phyloP scores from a whole-genome alignment of 2,329 filamentous ascomycete genomes.

The Phoma herbarum region DNA sequence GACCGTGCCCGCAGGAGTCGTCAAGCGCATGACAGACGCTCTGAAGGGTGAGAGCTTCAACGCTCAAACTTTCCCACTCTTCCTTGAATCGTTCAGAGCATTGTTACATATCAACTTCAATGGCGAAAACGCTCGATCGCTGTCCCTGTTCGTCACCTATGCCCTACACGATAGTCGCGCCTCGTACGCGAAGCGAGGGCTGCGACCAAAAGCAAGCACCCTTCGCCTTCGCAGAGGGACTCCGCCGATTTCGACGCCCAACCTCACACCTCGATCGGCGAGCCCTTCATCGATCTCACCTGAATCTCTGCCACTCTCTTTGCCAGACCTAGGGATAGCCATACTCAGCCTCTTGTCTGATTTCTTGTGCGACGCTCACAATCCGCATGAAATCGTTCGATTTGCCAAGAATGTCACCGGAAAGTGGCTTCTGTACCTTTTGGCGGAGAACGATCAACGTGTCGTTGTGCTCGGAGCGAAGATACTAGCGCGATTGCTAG shows the following conservation, averaged over 20 bases:
- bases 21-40: constrained; percentile 88
- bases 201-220: constrained; percentile 48
- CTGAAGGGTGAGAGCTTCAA: constrained; percentile 85
- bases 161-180: constrained; percentile 74
- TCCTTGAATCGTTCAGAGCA: constrained; percentile 79
- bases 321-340: constrained; percentile 75
- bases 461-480: constrained; percentile 82
- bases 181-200: constrained; percentile 48
- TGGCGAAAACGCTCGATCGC: constrained; percentile 82
- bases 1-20: constrained; percentile 69
- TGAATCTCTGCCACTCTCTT: constrained; percentile 55
- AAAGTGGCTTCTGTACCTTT: constrained; percentile 93
- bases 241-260: constrained; percentile 39
- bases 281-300: constrained; percentile 40
- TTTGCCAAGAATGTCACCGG: constrained; percentile 96
- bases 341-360: constrained; percentile 80
- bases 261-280: constrained; percentile 41
- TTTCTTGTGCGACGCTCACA: constrained; percentile 78
- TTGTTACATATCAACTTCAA: constrained; percentile 83
- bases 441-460: constrained; percentile 85
- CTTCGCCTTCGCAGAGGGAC: constrained; percentile 43
- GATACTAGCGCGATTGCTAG: constrained; percentile 82
- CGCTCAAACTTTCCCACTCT: constrained; percentile 75
- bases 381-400: constrained; percentile 75
- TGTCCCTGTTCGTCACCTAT: constrained; percentile 94